Base-by-base conservation (phyloP, 306 rosid species). In the Fragaria iinumae region DNA sequence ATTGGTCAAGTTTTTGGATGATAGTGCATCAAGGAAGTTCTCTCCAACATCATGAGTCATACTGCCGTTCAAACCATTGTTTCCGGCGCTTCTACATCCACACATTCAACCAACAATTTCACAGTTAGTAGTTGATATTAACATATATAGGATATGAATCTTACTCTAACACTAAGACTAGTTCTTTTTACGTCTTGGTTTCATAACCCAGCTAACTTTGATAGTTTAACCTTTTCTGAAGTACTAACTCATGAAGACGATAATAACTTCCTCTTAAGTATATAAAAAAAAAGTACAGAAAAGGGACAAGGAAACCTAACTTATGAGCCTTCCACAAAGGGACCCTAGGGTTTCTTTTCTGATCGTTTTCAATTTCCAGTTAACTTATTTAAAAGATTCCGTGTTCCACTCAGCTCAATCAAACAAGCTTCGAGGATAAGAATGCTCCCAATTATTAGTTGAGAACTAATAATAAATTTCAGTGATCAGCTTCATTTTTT, bases 1-100 rank as follows among this genome's bases (percentile, higher is more conserved):
- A 57, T 53, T 82, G 67, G 85, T 43, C 84, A 87, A 78, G 86
- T 76, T 80, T 69, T 90, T 93, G 5, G 93, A 86, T 53, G 98
- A 81, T 11, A 93, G 73, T 74, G 87, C 87, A 55, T 85, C 96
- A 4, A 84, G 80, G 70, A 88, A 90, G 10, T 90, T 91, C 75
- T 84, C 91, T 82, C 92, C 91, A 16, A 80, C 84, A 52, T 87
- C 93, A 74, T 90, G 90, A 53, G 12, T 18, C 44, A 65, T 65
- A 34, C 66, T 78, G 72, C 69, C 83, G 48, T 83, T 79, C 4
- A 87, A 66, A 66, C 86, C 90, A 63, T 83, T 86, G 80, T 87
- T 77, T 77, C 89, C 97, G 77, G 84, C 86, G 3, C 45, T 43
- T 43, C 98, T 93, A 72, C 69, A 77, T 25, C 14, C 29, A 62